Evolutionary conservation across 2,329 filamentous ascomycete genomes (phyloP).

Genomic region (Tetracladium maxilliforme): DNA sequence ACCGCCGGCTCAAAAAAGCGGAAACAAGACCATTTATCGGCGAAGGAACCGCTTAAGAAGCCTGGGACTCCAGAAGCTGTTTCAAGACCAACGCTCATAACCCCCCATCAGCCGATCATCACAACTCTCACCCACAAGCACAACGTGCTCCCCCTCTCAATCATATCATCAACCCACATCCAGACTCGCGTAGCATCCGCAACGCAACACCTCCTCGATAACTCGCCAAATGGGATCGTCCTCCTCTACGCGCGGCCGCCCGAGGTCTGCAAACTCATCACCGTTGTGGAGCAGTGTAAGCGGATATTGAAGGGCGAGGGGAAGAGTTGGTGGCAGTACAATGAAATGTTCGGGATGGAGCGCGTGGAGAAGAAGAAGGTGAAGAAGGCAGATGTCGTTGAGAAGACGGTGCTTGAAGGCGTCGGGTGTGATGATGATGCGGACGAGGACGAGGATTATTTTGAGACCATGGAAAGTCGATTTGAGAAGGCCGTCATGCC

Average conservation of each 20-base stretch:
- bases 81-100: too few relatives aligned
- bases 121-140: too few relatives aligned
- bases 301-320: constrained; percentile 31
- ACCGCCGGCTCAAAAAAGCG: too few relatives aligned
- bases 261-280: constrained; percentile 48
- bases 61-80: too few relatives aligned
- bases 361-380: constrained; percentile 1
- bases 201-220: constrained; percentile 10
- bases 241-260: constrained; percentile 20
- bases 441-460: constrained; percentile 26
- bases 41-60: too few relatives aligned
- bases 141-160: constrained; percentile 33
- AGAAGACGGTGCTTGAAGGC: constrained; percentile 21
- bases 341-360: constrained; percentile 9
- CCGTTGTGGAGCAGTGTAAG: constrained; percentile 51
- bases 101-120: too few relatives aligned
- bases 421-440: constrained; percentile 11
- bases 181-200: constrained; percentile 14
- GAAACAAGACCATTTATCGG: too few relatives aligned
- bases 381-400: constrained; percentile 17
- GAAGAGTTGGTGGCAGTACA: constrained; percentile 24
- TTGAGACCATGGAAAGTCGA: constrained; percentile 41
- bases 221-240: constrained; percentile 18
- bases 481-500: constrained; percentile 38
- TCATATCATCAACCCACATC: constrained; percentile 47